phyloP scores from a whole-genome alignment of 768 basidiomycete genomes.

The Cystofilobasidium capitatum region DNA sequence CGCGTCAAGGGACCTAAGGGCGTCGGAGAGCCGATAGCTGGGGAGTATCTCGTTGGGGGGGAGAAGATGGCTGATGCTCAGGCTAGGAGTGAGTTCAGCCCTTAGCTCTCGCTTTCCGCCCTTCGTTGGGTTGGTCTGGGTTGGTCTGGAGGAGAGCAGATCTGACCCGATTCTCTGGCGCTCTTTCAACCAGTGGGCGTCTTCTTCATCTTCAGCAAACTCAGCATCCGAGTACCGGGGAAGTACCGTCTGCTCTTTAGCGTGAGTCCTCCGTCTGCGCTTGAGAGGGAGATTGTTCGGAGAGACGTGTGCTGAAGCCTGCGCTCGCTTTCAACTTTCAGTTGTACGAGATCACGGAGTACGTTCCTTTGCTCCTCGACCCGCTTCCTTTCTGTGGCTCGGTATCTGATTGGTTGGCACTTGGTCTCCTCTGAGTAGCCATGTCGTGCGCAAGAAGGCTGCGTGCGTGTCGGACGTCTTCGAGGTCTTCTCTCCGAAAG shows the following conservation, averaged over 20 bases:
- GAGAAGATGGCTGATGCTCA: slow-evolving; percentile 36
- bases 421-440: background rate
- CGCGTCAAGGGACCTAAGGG: slow-evolving; percentile 36
- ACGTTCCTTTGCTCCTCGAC: slow-evolving; percentile 26
- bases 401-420: too few relatives aligned
- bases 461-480: slow-evolving; percentile 36
- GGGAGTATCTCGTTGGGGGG: slow-evolving; percentile 38
- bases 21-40: slow-evolving; percentile 37
- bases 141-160: too few relatives aligned
- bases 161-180: too few relatives aligned
- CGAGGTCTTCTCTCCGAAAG: slow-evolving; percentile 40
- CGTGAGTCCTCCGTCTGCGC: background rate
- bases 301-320: too few relatives aligned
- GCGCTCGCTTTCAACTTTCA: slow-evolving; percentile 29
- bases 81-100: slow-evolving; percentile 26
- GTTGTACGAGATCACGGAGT: slow-evolving; percentile 37
- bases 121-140: too few relatives aligned
- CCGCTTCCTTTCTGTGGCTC: background rate
- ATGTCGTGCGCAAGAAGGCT: slow-evolving; percentile 30
- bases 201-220: slow-evolving; percentile 39
- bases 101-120: background rate
- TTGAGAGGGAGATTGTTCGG: too few relatives aligned
- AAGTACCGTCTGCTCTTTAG: slow-evolving; percentile 34
- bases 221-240: slow-evolving; percentile 38
- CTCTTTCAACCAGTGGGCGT: slow-evolving; percentile 25